Base-by-base conservation (phyloP, 129 eudicot genomes). In the Oenanthe sinensis region DNA sequence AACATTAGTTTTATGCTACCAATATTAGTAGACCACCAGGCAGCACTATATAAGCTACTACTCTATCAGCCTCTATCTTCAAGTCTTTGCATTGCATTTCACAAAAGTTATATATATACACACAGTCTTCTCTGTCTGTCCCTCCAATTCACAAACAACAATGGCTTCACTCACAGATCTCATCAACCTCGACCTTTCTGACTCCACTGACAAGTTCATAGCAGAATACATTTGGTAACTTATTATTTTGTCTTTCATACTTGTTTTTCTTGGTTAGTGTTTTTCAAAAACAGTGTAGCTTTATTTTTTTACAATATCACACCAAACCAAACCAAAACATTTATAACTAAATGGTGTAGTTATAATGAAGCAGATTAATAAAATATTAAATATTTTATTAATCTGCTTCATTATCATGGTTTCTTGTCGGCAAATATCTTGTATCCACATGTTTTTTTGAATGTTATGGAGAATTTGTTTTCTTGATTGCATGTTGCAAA, bases 121-220 rank as follows among this genome's bases (percentile, higher is more conserved):
- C n/a, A n/a, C 8, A 22, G 13, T 55, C 58, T 50, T 50, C 20
- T 50, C 58, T 50, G 8, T 16, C 58, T 17, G 58, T 4, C 58
- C 15, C 58, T 50, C 28, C 65, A 22, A 2, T 60, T 60, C 3
- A 60, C 36, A 8, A 8, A 60, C 33, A 9, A 3, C 33, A 60
- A 74, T 74, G 77, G 77, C 77, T 45, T 74, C 39, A 33, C 77
- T 74, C 60, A n/a, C 77, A 5, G 77, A 74, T 46, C 77, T 74
- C 77, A 13, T 74, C 22, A 74, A 74, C 26, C 77, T 74, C 40
- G 58, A 74, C 39, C 77, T 74, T 9, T 74, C 77, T 6, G 39
- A 74, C 8, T 1, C 9, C 28, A 74, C 77, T 11, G 58, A 74
- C 22, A 74, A 74, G 77, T 24, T 74, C 26, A 46, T 74, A 45